These are phyloP conservation scores for Melanogaster broomeanus DNA, from an alignment of 768 basidiomycete species.

Conservation along the genomic window DNA sequence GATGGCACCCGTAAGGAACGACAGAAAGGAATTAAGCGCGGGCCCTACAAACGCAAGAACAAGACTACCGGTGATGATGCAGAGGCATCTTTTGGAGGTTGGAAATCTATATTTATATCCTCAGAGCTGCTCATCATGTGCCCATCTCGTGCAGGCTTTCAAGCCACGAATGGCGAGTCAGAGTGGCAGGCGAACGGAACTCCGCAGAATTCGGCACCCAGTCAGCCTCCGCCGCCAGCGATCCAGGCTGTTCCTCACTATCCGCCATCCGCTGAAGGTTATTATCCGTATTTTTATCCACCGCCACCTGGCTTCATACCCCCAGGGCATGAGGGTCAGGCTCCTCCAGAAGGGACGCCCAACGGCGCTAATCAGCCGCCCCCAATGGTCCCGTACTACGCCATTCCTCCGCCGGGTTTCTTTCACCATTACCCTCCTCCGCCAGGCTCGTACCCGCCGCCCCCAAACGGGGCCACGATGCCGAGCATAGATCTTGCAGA, in stretches of 20 bases:
- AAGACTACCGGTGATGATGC: slow-evolving; percentile 28
- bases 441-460: slow-evolving; percentile 34
- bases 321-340: slow-evolving; percentile 38
- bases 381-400: slow-evolving; percentile 37
- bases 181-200: slow-evolving; percentile 34
- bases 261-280: slow-evolving; percentile 42
- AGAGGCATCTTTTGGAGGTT: slow-evolving; percentile 24
- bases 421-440: slow-evolving; percentile 37
- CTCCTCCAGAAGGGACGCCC: slow-evolving; percentile 31
- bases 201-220: slow-evolving; percentile 12
- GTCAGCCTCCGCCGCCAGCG: slow-evolving; percentile 25
- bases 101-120: slow-evolving; percentile 7
- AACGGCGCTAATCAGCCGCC: slow-evolving; percentile 32
- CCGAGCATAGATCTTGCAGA: slow-evolving; percentile 29
- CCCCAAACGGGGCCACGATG: slow-evolving; percentile 24
- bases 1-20: slow-evolving; percentile 68
- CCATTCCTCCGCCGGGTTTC: slow-evolving; percentile 41
- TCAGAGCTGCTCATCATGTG: slow-evolving; percentile 5
- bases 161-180: slow-evolving; percentile 28
- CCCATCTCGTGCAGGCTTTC: slow-evolving; percentile 13
- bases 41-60: slow-evolving; percentile 57
- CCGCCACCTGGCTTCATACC: slow-evolving; percentile 42
- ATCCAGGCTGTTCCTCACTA: slow-evolving; percentile 31
- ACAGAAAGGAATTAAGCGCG: slow-evolving; percentile 59
- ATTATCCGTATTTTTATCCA: slow-evolving; percentile 46